These are phyloP conservation scores for Zygosaccharomyces gambellarensis DNA, from an alignment of 805 yeast genomes.

Conservation along the genomic window DNA sequence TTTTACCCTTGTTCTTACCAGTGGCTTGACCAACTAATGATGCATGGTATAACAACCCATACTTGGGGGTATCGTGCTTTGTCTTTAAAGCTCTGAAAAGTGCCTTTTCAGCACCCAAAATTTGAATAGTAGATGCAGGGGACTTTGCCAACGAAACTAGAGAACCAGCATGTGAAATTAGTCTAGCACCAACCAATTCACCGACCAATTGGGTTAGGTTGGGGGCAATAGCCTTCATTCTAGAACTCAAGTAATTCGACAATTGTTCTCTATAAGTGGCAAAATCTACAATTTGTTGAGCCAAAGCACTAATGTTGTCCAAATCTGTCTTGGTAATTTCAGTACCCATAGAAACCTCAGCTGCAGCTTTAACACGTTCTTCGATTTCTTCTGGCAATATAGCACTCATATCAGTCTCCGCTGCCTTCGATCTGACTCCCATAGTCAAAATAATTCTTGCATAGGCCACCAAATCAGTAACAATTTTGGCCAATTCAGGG, in stretches of 20 bases:
- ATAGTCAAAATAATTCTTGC: conserved; percentile 89
- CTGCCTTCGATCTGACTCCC: conserved; percentile 91
- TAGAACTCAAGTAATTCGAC: conserved; percentile 80
- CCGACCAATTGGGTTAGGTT: conserved; percentile 93
- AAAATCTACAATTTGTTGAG: conserved; percentile 94
- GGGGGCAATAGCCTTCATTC: conserved; percentile 99
- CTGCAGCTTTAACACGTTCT: conserved; percentile 88
- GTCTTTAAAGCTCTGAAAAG: conserved; percentile 97
- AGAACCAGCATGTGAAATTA: conserved; percentile 96
- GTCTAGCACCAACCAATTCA: conserved; percentile 96
- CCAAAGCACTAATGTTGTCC: conserved; percentile 80
- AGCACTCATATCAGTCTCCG: conserved; percentile 83
- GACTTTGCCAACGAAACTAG: conserved; percentile 92
- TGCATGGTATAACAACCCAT: conserved; percentile 95
- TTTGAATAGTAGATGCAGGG: conserved; percentile 97
- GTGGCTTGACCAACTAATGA: conserved; percentile 97
- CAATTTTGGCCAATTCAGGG: conserved; percentile 98
- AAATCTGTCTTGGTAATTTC: conserved; percentile 92
- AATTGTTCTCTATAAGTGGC: conserved; percentile 95
- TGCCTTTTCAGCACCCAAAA: conserved; percentile 98
- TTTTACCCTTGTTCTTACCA: conserved; percentile 97
- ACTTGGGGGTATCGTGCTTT: conserved; percentile 97
- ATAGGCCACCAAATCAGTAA: conserved; percentile 91
- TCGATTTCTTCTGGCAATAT: conserved; percentile 91
- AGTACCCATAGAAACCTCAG: conserved; percentile 99